Evolutionary conservation across 1,139 yeast species (phyloP), one percentile per base, ranked within the genome.

Genomic region (Saccharomyces hybrid): DNA sequence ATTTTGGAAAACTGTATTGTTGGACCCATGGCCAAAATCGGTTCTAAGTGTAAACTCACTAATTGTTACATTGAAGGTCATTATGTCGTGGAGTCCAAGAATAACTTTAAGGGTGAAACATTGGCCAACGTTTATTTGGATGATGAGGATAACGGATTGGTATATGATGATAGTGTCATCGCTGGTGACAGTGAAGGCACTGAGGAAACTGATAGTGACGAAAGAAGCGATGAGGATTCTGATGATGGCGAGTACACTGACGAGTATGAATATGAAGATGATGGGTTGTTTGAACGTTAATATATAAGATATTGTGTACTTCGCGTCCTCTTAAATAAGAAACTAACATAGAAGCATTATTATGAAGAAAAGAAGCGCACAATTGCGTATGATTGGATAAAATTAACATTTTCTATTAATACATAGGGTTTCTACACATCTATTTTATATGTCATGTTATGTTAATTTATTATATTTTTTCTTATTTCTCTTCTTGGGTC

Each of bases 11-110:
- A 91, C 72, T 90, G 96, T 71, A 84, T 93, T 28, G 74, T 95
- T 56, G 99, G 99, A 26, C 75, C 76, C 50, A 75, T 76, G 50
- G 93, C 84, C 1, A 72, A 73, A 16, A 77, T 95, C 47, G 84
- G 81, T 29, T 64, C 75, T 55, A 85, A 84, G 67, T 73, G 80
- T 48, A 81, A 78, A 64, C 77, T 89, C 61, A 81, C 82, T 9
- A 85, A 85, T 61, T 90, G 96, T 75, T 84, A 88, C 59, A 85
- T 93, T 31, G 98, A 91, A 69, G 88, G 95, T 13, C 77, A 83
- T 1, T 88, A 84, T 65, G 78, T 76, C 41, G 90, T 91, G 27
- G 74, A 79, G 2, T 73, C 77, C 55, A 82, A 80, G 27, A 79
- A 88, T 4, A 83, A 78, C 57, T 73, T 87, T 51, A 91, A 91